Evolutionary conservation across 2,329 filamentous ascomycete genomes (phyloP), one percentile per base, ranked within the genome.

Genomic region (Microdochium nivale): DNA sequence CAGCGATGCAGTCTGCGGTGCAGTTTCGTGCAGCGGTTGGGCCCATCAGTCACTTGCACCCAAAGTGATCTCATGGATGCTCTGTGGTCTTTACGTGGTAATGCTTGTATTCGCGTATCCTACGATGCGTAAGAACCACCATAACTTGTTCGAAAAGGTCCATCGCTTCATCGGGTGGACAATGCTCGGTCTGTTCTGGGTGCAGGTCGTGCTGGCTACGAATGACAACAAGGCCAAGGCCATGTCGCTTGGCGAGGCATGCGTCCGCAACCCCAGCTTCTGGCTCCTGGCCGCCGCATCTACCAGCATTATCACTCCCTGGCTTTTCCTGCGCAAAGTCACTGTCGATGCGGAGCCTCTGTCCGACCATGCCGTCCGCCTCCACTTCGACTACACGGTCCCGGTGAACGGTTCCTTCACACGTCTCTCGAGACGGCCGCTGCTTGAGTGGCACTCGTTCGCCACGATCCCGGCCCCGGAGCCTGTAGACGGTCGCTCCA

Each of bases 131-230:
- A 72, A 74, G 58, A 74, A 72, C 47, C 70, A 75, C 53, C 86
- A 90, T 69, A 77, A 90, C 66, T 66, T 76, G 52, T 90, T 89
- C 62, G 87, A 90, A 68, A 68, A 79, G 48, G 78, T 78, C 47
- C 87, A 90, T 67, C 83, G 87, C 48, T 90, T 87, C 64, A 77
- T 77, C 4, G 87, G 86, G n/a, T 90, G 87, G 87, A 72, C 76
- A 11, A 73, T 80, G 10, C 71, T 90, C 5, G 72, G 68, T 1
- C 67, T 89, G 30, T 84, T 90, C 62, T 86, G 87, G 78, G 74
- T 69, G 0, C 78, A 86, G 53, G 74, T 78, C 9, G 62, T 87
- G 43, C 67, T 87, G 10, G 68, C 79, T 32, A 68, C 74, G n/a
- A 67, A 76, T 49, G 70, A 73, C 32, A 64, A 72, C 35, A 64